Conservation (phyloP, 176 grass and related monocot genomes). For the Musa schizocarpa region DNA sequence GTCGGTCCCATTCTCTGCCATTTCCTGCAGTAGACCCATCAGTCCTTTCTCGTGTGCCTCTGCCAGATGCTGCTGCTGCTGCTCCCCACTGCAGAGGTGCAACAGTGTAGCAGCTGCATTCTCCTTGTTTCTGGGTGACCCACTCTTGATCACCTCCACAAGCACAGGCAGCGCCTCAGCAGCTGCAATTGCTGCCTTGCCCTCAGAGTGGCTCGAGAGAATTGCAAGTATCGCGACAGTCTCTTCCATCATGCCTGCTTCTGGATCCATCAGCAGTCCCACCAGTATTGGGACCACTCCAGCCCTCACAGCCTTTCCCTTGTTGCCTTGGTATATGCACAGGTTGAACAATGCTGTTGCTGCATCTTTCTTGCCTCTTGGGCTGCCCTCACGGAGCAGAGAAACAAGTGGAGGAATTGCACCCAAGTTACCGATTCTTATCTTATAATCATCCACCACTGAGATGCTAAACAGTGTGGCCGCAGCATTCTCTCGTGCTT, state of each 20-base stretch:
- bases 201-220: slow-evolving; percentile 69
- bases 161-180: slow-evolving; percentile 53
- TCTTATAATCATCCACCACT: slow-evolving; percentile 77
- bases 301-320: slow-evolving; percentile 72
- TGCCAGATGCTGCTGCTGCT: slow-evolving; percentile 55
- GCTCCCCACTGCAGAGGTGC: slow-evolving; percentile 73
- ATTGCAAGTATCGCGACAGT: slow-evolving; percentile 78
- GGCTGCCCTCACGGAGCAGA: slow-evolving; percentile 62
- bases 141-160: slow-evolving; percentile 58
- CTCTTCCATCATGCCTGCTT: slow-evolving; percentile 64
- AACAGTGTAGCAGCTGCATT: slow-evolving; percentile 74
- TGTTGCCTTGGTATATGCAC: slow-evolving; percentile 93
- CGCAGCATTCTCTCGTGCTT: slow-evolving; percentile 90
- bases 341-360: slow-evolving; percentile 77
- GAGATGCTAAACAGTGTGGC: slow-evolving; percentile 95
- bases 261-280: slow-evolving; percentile 43
- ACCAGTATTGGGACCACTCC: slow-evolving; percentile 64
- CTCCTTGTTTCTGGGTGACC: slow-evolving; percentile 78
- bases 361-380: slow-evolving; percentile 79
- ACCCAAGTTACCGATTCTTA: slow-evolving; percentile 63
- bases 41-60: slow-evolving; percentile 63
- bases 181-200: slow-evolving; percentile 53
- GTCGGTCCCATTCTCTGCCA: slow-evolving; percentile 55
- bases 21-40: slow-evolving; percentile 54
- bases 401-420: slow-evolving; percentile 75